Evolutionary conservation across 345 rosid species (phyloP), one percentile per base, ranked within the genome.

Genomic region (Eucalyptus lansdowneana): DNA sequence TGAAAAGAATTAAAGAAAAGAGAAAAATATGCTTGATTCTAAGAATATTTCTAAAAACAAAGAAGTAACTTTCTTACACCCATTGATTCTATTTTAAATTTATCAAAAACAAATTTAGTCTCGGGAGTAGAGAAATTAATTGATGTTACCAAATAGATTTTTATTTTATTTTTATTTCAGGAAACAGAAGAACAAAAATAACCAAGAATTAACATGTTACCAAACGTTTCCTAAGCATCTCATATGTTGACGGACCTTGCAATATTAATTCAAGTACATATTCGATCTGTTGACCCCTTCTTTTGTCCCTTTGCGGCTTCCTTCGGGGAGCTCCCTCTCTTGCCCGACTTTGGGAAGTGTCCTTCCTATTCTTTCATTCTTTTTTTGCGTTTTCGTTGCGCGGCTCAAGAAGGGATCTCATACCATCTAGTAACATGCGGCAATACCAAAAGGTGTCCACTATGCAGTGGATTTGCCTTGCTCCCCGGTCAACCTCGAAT

Each of bases 151-250:
- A 3, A 53, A 53, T 19, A 53, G 0, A 8, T 53, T 53, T 19
- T 53, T 53, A 53, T 53, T 53, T 0, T 19, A 0, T 19, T 53
- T 19, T 53, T 53, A 1, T 53, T 53, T 0, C 11, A 53, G 0
- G 0, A 53, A 53, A 19, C 0, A 19, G 0, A 19, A 19, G 1
- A 53, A 19, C 8, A 4, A 51, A 53, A 53, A 53, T 8, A 19
- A 53, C 58, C 11, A 53, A 53, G 25, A 53, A 53, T 53, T 53
- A 19, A 19, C 25, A 2, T 53, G 5, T 53, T 19, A 19, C 25
- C 58, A 2, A 19, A 19, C 2, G 10, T 53, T 53, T 53, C 25
- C 58, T 3, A 53, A 53, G 24, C 10, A 53, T 53, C 10, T 53
- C 0, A 53, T 53, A 53, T 53, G 19, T 53, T 53, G 4, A 65